phyloP scores from a whole-genome alignment of 176 grass and related monocot genomes.

The Chloris gayana region DNA sequence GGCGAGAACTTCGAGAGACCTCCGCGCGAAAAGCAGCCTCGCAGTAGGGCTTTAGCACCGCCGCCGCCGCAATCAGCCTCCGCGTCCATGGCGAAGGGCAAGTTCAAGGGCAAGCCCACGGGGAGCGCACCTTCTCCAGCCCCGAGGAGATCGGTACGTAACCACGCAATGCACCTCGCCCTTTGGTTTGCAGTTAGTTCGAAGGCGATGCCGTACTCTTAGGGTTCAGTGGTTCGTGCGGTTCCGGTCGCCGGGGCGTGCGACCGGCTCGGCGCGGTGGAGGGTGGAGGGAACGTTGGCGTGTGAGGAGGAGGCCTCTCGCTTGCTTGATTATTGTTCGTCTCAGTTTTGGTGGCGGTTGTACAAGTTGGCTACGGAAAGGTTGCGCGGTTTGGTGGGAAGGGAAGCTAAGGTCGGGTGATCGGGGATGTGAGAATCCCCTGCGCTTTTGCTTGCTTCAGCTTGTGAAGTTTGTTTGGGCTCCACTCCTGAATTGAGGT shows the following conservation, averaged over 20 bases:
- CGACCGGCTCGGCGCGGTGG: neutral
- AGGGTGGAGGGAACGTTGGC: neutral
- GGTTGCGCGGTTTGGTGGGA: neutral
- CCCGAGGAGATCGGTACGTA: slow-evolving; percentile 78
- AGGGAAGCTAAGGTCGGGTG: neutral
- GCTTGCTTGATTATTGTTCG: slow-evolving; percentile 3
- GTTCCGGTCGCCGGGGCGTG: neutral
- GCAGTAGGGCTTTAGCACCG: slow-evolving; percentile 25
- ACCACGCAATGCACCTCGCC: neutral
- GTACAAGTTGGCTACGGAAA: neutral
- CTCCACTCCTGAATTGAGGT: neutral
- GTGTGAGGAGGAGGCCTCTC: neutral
- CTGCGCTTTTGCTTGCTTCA: neutral
- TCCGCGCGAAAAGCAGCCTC: neutral
- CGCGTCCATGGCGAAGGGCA: slow-evolving; percentile 75
- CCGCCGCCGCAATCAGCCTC: neutral
- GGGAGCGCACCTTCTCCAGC: slow-evolving; percentile 73
- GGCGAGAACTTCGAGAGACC: slow-evolving; percentile 18
- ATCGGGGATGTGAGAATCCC: neutral
- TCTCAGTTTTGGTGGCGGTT: neutral
- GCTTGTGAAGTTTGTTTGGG: neutral
- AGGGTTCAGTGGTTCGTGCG: neutral
- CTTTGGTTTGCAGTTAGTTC: neutral
- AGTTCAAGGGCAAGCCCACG: slow-evolving; percentile 93
- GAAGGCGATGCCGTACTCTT: neutral